Percentiles rank a stretch among this genome's conserved stretches.
These are phyloP conservation scores for Metschnikowia matae DNA, from an alignment of 805 yeast genomes.

Conservation along the genomic window DNA sequence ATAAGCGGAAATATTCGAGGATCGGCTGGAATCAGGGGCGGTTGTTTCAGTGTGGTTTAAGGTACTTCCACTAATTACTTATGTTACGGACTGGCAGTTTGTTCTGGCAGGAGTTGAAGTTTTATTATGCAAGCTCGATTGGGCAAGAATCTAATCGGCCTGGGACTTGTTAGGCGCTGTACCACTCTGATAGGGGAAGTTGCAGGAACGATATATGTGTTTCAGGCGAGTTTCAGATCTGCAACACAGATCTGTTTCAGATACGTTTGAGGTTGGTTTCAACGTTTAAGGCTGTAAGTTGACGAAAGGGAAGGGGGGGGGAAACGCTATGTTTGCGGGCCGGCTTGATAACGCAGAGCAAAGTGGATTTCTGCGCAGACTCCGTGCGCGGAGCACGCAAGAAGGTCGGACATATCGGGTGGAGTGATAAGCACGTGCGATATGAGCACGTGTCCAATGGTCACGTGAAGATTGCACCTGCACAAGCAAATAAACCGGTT, in stretches of 20 bases:
- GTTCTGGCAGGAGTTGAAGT: too few relatives aligned
- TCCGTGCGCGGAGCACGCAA: conserved; percentile 1
- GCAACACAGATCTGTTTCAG: neutral
- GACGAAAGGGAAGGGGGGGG: neutral
- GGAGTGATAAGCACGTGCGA: neutral
- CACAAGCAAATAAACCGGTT: too few relatives aligned
- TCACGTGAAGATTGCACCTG: neutral
- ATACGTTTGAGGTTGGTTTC: neutral
- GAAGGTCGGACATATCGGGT: conserved; percentile 3
- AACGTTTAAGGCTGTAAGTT: neutral
- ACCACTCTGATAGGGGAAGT: neutral
- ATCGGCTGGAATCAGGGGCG: too few relatives aligned
- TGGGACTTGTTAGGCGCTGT: neutral
- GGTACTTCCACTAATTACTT: too few relatives aligned
- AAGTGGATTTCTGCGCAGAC: conserved; percentile 1
- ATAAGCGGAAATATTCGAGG: too few relatives aligned
- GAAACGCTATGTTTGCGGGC: neutral
- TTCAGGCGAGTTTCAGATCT: neutral
- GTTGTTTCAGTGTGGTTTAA: too few relatives aligned
- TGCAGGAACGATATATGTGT: neutral
- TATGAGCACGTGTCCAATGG: neutral
- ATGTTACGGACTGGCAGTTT: too few relatives aligned
- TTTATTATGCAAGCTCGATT: too few relatives aligned
- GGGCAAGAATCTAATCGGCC: too few relatives aligned
- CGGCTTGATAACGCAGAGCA: conserved; percentile 2